phyloP scores from a whole-genome alignment of 2,329 filamentous ascomycete species.

The Alternaria ventricosa region DNA sequence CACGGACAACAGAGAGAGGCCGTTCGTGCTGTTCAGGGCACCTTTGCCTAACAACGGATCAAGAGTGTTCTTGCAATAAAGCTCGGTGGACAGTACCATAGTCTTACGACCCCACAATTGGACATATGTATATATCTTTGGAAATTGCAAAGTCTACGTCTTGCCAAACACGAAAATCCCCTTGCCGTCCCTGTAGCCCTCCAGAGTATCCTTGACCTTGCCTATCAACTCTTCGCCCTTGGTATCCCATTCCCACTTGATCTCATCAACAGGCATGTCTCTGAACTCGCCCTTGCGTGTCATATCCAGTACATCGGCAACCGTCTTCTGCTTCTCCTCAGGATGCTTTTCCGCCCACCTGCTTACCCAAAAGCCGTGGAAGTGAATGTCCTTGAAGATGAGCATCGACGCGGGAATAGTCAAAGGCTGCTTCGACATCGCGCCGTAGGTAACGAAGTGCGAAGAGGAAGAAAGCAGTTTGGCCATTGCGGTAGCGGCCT shows the following conservation, averaged over 20 bases:
- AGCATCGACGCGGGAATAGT: conserved; percentile 80
- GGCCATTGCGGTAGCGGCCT: conserved; percentile 78
- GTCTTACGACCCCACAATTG: background rate
- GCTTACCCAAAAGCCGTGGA: conserved; percentile 94
- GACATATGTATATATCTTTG: background rate
- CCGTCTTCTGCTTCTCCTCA: conserved; percentile 75
- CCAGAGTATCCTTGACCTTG: conserved; percentile 81
- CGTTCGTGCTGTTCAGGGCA: conserved; percentile 53
- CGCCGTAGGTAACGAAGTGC: conserved; percentile 90
- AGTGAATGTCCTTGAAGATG: conserved; percentile 91
- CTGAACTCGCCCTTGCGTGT: conserved; percentile 78
- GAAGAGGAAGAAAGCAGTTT: conserved; percentile 71
- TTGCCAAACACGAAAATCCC: conserved; percentile 82
- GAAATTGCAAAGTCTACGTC: conserved; percentile 26
- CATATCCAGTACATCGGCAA: conserved; percentile 82
- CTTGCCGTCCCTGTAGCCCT: conserved; percentile 87
- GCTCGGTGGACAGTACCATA: background rate
- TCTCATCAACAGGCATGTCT: conserved; percentile 81
- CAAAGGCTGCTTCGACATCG: conserved; percentile 89
- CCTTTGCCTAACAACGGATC: conserved; percentile 52
- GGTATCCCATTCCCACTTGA: conserved; percentile 84
- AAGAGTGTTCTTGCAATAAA: conserved; percentile 41
- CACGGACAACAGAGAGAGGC: conserved; percentile 51
- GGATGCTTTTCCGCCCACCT: conserved; percentile 82
- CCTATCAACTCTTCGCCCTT: conserved; percentile 70